Conservation (phyloP, 2,329 filamentous ascomycete species). For the Fusarium xylarioides region DNA sequence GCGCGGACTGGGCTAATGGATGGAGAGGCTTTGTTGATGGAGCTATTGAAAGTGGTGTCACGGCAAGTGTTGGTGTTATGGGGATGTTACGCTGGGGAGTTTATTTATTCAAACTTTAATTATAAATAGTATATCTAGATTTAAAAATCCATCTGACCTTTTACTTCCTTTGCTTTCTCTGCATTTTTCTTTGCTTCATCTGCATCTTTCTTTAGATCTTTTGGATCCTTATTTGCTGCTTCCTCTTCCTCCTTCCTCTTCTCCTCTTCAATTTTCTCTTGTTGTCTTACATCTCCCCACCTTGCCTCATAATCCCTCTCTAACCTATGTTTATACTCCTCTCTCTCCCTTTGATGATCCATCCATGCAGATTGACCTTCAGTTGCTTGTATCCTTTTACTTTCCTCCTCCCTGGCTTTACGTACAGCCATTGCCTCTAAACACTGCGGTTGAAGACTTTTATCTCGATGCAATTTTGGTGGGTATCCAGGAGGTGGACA, state of each 20-base stretch:
- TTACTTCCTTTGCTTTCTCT: too few relatives aligned
- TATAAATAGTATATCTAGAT: too few relatives aligned
- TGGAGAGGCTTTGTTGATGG: conserved; percentile 40
- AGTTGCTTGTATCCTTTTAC: not conserved
- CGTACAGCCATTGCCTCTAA: not conserved
- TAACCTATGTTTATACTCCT: rapidly evolving
- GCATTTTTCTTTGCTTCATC: too few relatives aligned
- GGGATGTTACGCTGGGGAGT: not conserved
- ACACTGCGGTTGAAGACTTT: not conserved
- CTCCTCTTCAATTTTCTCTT: not conserved
- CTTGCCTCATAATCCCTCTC: not conserved
- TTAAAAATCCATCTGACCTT: too few relatives aligned
- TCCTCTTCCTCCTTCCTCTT: rapidly evolving
- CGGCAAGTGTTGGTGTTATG: not conserved
- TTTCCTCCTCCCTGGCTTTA: rapidly evolving
- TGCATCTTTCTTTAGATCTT: too few relatives aligned
- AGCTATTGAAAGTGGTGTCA: conserved; percentile 31
- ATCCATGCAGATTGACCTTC: not conserved
- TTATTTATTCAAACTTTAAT: not conserved
- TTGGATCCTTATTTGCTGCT: too few relatives aligned
- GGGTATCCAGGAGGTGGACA: not conserved
- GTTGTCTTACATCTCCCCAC: not conserved
- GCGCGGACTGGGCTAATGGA: conserved; percentile 35
- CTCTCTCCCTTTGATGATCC: rapidly evolving
- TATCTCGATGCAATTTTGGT: rapidly evolving